Evolutionary conservation across 805 yeast genomes (phyloP), one percentile per base, ranked within the genome.

Genomic region (Yarrowia sp.): DNA sequence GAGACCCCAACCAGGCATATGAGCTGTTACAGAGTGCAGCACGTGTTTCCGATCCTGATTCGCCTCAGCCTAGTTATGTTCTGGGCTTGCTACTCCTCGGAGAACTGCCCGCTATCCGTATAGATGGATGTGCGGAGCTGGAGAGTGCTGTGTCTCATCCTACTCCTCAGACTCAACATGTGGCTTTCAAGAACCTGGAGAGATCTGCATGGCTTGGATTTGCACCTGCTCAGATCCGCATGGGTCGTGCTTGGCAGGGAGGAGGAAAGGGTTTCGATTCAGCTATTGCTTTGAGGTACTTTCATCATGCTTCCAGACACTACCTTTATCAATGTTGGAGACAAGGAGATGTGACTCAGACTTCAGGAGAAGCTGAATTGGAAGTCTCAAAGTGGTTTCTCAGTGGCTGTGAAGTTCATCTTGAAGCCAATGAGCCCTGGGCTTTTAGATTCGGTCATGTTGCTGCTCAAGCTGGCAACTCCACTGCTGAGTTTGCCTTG

Each of bases 361-460:
- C 57, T 2, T 28, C 18, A 0, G 79, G 80, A 10, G 71, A 70
- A n/a, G 73, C 78, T 1, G 79, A 76, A 61, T 73, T 76, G 50
- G 80, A 77, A 67, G 67, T 79, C 14, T 73, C 77, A 44, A 77
- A 77, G 55, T 88, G 93, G 92, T 84, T 86, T 69, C 79, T 88
- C 11, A 85, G 91, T 0, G 96, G 96, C 1, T 85, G 84, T 1
- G 78, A 79, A 13, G 83, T 80, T 1, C 76, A 84, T 1, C 73
- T 88, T 47, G 75, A 76, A 47, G 80, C 82, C 8, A 85, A 86
- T 73, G 87, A 84, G 68, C 79, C 78, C 50, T 87, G 87, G 76
- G 90, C 92, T 0, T 86, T 83, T 68, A 73, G 82, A 15, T 88
- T 90, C 86, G 88, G 90, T 4, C 71, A 78, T 8, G 81, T 81